Evolutionary conservation across 306 rosid genomes (phyloP).

Genomic region (Phaseolus lunatus): DNA sequence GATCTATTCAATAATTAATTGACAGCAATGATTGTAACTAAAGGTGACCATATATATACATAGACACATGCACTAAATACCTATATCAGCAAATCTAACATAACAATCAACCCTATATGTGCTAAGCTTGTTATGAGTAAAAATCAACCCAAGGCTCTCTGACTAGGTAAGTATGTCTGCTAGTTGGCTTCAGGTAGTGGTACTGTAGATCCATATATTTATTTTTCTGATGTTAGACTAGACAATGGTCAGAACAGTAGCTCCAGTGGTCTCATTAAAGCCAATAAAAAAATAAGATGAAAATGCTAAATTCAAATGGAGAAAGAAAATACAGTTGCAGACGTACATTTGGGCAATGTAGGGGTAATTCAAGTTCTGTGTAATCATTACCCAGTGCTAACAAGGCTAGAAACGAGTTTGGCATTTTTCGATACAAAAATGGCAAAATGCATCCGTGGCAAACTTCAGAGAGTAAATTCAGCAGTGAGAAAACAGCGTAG

Average conservation of each 20-base stretch:
- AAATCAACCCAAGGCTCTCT: conserved; percentile 8
- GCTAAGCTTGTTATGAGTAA: conserved; percentile 1
- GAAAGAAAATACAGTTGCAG: conserved; percentile 9
- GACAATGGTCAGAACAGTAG: background rate
- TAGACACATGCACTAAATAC: background rate
- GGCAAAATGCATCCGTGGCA: conserved; percentile 61
- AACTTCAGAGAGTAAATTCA: conserved; percentile 58
- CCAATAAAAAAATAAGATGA: background rate
- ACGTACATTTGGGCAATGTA: conserved; percentile 29
- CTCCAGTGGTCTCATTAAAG: background rate
- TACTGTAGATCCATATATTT: background rate
- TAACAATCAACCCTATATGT: background rate
- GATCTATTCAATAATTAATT: conserved; percentile 12
- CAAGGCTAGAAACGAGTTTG: conserved; percentile 54
- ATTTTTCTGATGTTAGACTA: conserved; percentile 15
- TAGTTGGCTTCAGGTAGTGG: background rate
- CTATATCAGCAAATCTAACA: background rate
- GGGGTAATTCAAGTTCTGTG: conserved; percentile 42
- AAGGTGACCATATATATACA: conserved; percentile 13
- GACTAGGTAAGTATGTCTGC: background rate
- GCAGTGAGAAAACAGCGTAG: conserved; percentile 56
- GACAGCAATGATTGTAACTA: conserved; percentile 1
- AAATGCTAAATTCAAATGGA: background rate
- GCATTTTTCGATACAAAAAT: conserved; percentile 55
- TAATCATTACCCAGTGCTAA: background rate